Evolutionary conservation across 2,329 filamentous ascomycete genomes (phyloP).

Genomic region (Waltergamsia citrina): DNA sequence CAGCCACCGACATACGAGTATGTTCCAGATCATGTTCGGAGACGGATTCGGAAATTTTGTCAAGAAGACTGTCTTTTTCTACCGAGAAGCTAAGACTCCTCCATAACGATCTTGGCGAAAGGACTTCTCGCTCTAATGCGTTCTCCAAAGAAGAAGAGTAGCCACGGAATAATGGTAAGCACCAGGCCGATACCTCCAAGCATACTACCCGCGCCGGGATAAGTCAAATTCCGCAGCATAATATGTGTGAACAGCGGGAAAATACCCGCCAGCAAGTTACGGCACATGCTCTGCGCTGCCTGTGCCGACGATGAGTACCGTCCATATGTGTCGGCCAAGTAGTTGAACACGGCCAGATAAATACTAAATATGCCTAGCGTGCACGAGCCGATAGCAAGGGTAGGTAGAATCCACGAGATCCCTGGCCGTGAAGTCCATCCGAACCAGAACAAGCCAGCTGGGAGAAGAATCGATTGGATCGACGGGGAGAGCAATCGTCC

Average conservation of each 20-base stretch:
- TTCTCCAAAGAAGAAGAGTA: constrained; percentile 55
- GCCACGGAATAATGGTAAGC: constrained; percentile 57
- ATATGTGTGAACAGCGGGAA: constrained; percentile 53
- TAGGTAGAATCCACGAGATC: constrained; percentile 55
- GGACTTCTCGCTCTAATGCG: constrained; percentile 52
- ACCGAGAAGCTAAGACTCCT: neutral
- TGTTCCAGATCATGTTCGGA: no score
- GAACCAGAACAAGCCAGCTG: constrained; percentile 61
- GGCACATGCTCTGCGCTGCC: constrained; percentile 56
- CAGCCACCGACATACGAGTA: no score
- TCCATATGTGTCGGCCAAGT: constrained; percentile 59
- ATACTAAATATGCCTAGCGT: constrained; percentile 62
- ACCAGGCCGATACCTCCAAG: constrained; percentile 50
- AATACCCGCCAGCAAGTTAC: constrained; percentile 54
- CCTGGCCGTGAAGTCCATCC: constrained; percentile 46
- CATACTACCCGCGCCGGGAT: constrained; percentile 51
- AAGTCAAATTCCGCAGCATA: constrained; percentile 51
- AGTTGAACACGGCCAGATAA: constrained; percentile 61
- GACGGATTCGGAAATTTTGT: no score
- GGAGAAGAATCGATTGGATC: constrained; percentile 50
- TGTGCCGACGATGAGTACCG: constrained; percentile 56
- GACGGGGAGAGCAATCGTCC: constrained; percentile 55
- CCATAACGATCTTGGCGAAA: constrained; percentile 31
- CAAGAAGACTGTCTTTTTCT: neutral
- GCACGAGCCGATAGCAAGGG: constrained; percentile 50